Base-by-base conservation (phyloP, 169 alveolate species). In the Fabrea salina region DNA sequence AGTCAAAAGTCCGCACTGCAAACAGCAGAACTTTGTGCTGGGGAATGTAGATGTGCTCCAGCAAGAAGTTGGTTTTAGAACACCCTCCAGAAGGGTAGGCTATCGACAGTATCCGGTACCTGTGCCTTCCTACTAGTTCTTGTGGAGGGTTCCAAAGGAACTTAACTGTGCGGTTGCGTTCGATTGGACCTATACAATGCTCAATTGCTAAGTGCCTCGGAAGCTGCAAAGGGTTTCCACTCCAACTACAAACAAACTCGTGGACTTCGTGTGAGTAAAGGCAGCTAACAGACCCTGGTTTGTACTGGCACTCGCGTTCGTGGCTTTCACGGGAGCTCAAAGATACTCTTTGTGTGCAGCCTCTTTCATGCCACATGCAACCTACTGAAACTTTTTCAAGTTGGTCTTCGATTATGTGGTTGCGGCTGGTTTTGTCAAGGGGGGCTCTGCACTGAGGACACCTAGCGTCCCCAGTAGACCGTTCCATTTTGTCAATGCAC, bases 111-210 rank as follows among this genome's bases (percentile, higher is more conserved):
- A 66, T 5, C 40, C 76, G 1, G 53, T 19, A 41, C 27, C 76
- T 33, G 5, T 25, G 13, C 40, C 76, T 33, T 16, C 53, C 16
- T 25, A 4, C 4, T 5, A 39, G 57, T 32, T 33, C 33, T 27
- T 41, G 0, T 8, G 76, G 76, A 66, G 76, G 76, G 30, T 66
- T 66, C 70, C 79, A 70, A 16, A 70, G 19, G 67, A 25, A 47
- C 49, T 37, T 41, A 3, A 70, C 22, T 16, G 27, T 43, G n/a
- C 19, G 13, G 25, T 6, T 27, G 43, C 79, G 19, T 13, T 25
- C 43, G 7, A 70, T n/a, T 40, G 19, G 50, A 4, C 25, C 49
- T 47, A 70, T 35, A 16, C 37, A 39, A 22, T 70, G 79, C 7
- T 4, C 22, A 25, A 5, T 4, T 1, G 4, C 49, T 32, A 70